Conservation (phyloP, 2,329 filamentous ascomycete species). For the Lojkania enalia region DNA sequence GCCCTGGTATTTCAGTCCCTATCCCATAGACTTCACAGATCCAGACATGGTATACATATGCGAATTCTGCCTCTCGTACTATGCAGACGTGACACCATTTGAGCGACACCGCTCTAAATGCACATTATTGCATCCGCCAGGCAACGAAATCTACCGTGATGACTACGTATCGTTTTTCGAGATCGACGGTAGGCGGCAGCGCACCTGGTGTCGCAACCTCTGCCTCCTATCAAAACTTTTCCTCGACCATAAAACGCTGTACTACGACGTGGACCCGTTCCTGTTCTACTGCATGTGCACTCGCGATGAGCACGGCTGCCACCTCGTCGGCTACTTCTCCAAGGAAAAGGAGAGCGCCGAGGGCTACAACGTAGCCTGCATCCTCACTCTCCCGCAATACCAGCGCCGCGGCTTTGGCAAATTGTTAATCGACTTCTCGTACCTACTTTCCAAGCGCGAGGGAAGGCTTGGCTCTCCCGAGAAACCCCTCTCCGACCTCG, state of each 20-base stretch:
- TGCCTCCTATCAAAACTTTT: conserved; percentile 96
- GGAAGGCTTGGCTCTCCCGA: conserved; percentile 94
- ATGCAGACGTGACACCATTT: conserved; percentile 80
- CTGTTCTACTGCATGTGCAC: conserved; percentile 98
- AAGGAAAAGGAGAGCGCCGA: conserved; percentile 98
- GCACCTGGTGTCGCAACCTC: conserved; percentile 95
- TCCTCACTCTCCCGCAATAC: conserved; percentile 93
- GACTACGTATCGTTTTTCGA: conserved; percentile 95
- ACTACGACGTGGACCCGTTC: conserved; percentile 99
- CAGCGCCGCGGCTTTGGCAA: conserved; percentile 93
- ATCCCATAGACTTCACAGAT: conserved; percentile 85
- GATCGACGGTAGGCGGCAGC: conserved; percentile 90
- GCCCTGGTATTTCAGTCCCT: conserved; percentile 99
- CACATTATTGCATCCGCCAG: conserved; percentile 86
- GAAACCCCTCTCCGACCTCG: conserved; percentile 92
- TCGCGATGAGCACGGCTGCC: conserved; percentile 84
- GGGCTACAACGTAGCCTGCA: conserved; percentile 97
- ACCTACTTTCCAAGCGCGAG: conserved; percentile 94
- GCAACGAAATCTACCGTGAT: conserved; percentile 97
- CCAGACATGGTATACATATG: conserved; percentile 93
- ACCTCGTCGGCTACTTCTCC: conserved; percentile 98
- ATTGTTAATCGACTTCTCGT: conserved; percentile 94
- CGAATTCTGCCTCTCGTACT: conserved; percentile 95
- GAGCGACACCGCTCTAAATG: conserved; percentile 87
- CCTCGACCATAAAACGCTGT: conserved; percentile 95